These are phyloP conservation scores for Blepharisma undulans DNA, from an alignment of 169 alveolate genomes.

Conservation along the genomic window DNA sequence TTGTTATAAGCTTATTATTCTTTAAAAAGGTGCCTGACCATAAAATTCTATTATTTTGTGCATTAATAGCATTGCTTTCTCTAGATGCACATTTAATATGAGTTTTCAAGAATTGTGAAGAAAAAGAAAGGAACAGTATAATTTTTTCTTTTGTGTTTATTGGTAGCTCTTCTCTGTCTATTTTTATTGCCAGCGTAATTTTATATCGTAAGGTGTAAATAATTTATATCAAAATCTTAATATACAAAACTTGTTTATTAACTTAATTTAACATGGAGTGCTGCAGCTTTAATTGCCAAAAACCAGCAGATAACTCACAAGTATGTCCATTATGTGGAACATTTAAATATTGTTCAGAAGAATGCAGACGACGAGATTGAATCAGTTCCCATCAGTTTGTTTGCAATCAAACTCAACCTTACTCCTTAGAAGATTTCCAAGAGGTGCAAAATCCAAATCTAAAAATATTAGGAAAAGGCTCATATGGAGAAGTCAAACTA, in stretches of 20 bases:
- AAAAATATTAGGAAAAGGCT: constrained; percentile 76
- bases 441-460: constrained; percentile 9
- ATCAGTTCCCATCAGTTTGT: background rate
- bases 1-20: too few species aligned
- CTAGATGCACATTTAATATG: background rate
- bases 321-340: background rate
- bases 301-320: background rate
- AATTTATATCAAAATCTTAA: too few species aligned
- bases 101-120: background rate
- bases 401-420: background rate
- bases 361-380: background rate
- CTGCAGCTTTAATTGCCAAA: background rate
- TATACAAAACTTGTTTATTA: too few species aligned
- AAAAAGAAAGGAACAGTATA: background rate
- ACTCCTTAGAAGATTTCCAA: background rate
- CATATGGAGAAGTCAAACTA: constrained; percentile 85
- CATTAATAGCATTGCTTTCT: background rate
- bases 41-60: background rate
- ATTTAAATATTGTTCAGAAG: background rate
- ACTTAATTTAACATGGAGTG: background rate
- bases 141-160: background rate
- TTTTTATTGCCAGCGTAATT: constrained; percentile 55
- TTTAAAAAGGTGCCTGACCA: background rate
- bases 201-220: constrained; percentile 47
- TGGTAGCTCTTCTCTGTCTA: background rate